Evolutionary conservation across 1,284 basidiomycete genomes (phyloP).

Genomic region (Inonotus obliquus): DNA sequence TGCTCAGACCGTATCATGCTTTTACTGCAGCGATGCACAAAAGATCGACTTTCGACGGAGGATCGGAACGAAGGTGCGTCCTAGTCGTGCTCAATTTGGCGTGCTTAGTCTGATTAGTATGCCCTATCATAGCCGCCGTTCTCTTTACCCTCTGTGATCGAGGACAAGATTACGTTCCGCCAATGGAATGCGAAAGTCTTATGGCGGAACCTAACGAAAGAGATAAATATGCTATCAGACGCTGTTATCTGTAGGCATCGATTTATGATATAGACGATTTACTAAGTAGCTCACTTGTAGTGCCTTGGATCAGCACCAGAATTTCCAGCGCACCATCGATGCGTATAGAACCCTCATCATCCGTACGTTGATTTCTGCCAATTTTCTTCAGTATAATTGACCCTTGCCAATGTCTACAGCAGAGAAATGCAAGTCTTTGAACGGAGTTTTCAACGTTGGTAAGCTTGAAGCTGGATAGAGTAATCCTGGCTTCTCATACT

Average conservation of each 20-base stretch:
- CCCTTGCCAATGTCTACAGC: neutral
- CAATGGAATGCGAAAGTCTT: slow-evolving; percentile 14
- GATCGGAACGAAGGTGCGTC: slow-evolving; percentile 6
- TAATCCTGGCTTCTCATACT: neutral
- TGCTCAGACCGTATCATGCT: neutral
- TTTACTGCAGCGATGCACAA: slow-evolving; percentile 9
- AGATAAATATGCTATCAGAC: neutral
- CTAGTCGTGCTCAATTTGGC: neutral
- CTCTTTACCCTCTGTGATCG: slow-evolving; percentile 13
- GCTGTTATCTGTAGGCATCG: slow-evolving; percentile 1
- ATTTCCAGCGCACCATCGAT: slow-evolving; percentile 11
- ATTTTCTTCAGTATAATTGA: neutral
- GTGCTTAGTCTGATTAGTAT: neutral
- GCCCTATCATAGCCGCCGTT: neutral
- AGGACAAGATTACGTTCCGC: slow-evolving; percentile 1
- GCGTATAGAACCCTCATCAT: slow-evolving; percentile 11
- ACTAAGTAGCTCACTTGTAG: neutral
- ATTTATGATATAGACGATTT: neutral
- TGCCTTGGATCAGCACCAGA: slow-evolving; percentile 14
- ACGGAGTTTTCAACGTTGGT: slow-evolving; percentile 13
- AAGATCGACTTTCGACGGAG: slow-evolving; percentile 2
- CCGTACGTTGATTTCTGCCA: neutral
- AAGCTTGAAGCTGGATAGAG: neutral
- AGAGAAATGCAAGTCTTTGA: slow-evolving; percentile 13
- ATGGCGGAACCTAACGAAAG: neutral